Evolutionary conservation across 2,329 filamentous ascomycete species (phyloP), one percentile per base, ranked within the genome.

Genomic region (Phialophora expanda): DNA sequence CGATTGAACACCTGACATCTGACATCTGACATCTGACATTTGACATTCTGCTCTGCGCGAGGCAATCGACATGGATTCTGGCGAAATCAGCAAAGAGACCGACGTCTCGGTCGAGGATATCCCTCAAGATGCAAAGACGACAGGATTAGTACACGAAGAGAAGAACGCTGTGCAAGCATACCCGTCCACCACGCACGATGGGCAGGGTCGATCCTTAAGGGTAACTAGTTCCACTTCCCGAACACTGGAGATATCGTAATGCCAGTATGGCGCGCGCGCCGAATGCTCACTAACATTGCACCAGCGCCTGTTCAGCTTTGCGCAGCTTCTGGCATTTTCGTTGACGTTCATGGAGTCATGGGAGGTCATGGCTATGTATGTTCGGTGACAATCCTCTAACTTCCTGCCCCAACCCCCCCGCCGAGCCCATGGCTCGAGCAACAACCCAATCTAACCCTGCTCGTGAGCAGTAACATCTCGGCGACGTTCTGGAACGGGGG

Each of bases 401-500:
- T 24, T 3, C 30, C 8, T 30, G 0, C 30, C 28, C 4, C 28
- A 7, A 8, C 28, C 6, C 28, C 28, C 1, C 7, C 26, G 4
- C 26, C 26, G 26, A 30, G 28, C 28, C 5, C 6, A 30, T 30
- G 30, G 32, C 32, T 34, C 28, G 20, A 50, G 7, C 24, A 24
- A 30, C 2, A n/a, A 9, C 9, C n/a, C 50, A 24, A 12, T 54
- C 24, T 34, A 12, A 26, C 53, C 44, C 44, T 48, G 58, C 22
- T 34, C 20, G 32, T 3, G 20, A 3, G 28, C 8, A 70, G 66
- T 46, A 67, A 69, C 53, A 69, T 71, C 22, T 67, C 61, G 9
- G 60, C 63, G 63, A 61, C 72, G 4, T 73, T 78, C 32, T 72
- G 71, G 58, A 77, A 78, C 60, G 76, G 76, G 17, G 76, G 76